phyloP scores from a whole-genome alignment of 1,284 basidiomycete species.

The Meira miltonrushii region DNA sequence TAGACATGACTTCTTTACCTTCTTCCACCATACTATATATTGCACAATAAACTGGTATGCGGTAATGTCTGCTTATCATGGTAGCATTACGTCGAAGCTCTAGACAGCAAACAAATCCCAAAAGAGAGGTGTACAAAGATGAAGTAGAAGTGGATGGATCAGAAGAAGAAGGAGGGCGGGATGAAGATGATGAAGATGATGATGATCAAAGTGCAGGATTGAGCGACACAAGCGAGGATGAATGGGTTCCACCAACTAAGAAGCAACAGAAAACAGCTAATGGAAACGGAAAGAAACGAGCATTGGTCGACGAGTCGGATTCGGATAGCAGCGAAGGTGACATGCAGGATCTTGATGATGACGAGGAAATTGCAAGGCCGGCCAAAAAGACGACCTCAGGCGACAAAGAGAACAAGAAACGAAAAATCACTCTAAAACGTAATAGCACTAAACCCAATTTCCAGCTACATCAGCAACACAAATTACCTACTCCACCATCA shows the following conservation, averaged over 20 bases:
- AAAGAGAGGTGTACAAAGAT: not conserved
- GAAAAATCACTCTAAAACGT: not conserved
- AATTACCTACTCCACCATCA: not conserved
- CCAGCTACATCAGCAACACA: not conserved
- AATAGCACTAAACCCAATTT: not conserved
- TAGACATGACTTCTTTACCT: no score
- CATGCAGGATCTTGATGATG: not conserved
- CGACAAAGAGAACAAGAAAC: not conserved
- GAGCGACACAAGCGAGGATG: constrained; percentile 18
- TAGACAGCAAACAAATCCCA: not conserved
- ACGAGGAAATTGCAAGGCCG: not conserved
- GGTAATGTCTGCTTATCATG: no score
- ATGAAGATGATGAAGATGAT: not conserved
- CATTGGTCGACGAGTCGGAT: constrained; percentile 15
- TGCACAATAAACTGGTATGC: no score
- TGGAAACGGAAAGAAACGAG: constrained; percentile 3
- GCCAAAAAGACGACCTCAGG: not conserved
- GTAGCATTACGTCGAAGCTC: not conserved
- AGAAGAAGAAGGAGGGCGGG: not conserved
- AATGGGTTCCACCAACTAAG: constrained; percentile 24
- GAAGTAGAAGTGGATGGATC: not conserved
- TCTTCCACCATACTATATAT: no score
- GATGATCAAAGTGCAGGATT: constrained; percentile 4
- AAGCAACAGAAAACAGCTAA: constrained; percentile 7
- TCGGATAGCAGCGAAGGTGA: constrained; percentile 4